A percentile compares a stretch with the other conserved stretches of the same genome.
phyloP scores from a whole-genome alignment of 2,329 filamentous ascomycete genomes.

The Alternaria sp. region DNA sequence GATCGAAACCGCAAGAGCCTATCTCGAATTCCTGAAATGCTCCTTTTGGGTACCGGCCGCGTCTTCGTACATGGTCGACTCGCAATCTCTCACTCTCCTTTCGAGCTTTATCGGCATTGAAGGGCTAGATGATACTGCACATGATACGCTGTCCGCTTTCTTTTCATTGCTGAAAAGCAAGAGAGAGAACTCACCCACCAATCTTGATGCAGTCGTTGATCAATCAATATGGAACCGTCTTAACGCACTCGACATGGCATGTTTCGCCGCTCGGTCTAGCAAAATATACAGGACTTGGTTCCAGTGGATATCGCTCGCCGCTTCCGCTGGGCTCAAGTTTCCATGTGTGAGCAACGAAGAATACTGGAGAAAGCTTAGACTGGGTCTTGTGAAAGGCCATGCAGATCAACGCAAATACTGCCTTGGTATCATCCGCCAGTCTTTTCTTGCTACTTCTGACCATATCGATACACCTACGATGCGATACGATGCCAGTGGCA shows the following conservation, averaged over 20 bases:
- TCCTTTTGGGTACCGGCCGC: constrained; percentile 38
- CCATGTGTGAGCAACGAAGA: constrained; percentile 33
- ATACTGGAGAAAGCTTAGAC: constrained; percentile 51
- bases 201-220: constrained; percentile 14
- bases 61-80: constrained; percentile 26
- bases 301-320: constrained; percentile 40
- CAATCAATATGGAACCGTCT: constrained; percentile 34
- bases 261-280: constrained; percentile 27
- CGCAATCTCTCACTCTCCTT: constrained; percentile 20
- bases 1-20: constrained; percentile 11
- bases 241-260: constrained; percentile 20
- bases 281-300: constrained; percentile 45
- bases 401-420: constrained; percentile 55
- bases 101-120: constrained; percentile 27
- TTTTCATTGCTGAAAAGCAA: constrained; percentile 19
- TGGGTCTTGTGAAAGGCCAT: constrained; percentile 51
- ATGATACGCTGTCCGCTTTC: constrained; percentile 39
- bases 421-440: constrained; percentile 53
- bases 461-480: constrained; percentile 36
- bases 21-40: constrained; percentile 38
- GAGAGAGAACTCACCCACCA: not conserved
- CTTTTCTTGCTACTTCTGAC: constrained; percentile 40
- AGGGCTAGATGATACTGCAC: constrained; percentile 26
- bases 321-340: constrained; percentile 17
- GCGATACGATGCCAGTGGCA: constrained; percentile 20